Base-by-base conservation (phyloP, 2,329 filamentous ascomycete species). In the Bipolaris gigantea region DNA sequence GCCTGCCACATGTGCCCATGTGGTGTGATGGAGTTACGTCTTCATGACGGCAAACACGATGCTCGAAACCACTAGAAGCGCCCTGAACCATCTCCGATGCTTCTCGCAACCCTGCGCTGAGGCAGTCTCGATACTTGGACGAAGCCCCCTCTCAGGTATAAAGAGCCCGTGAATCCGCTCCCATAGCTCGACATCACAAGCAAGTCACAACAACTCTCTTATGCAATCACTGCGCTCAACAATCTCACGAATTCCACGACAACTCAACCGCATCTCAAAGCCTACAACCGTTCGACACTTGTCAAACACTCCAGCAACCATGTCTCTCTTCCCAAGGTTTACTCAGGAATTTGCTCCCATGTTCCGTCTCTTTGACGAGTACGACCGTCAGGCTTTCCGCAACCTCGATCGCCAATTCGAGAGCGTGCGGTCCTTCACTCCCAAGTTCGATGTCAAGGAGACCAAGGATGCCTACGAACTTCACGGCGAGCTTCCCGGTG, bases 371-470 rank as follows among this genome's bases (percentile, higher is more conserved):
- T 71, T 78, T 59, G 77, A 80, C 65, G 79, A 79, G 65, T 79
- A 77, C 58, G 76, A 79, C 57, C 71, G 72, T 27, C 65, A 67
- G 39, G 57, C 65, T 36, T 61, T 69, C 63, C 63, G 68, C 55
- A 59, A 67, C 53, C 48, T 67, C 40, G 62, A 71, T 49, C 53
- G 52, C 30, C 47, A 63, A 13, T 54, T 67, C 52, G 56, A 63
- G 39, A 60, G 45, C 39, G 62, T 81, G 43, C 79, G 78, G 42
- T 78, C 83, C 68, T 92, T 91, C 82, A 82, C 84, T 53, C 90
- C 89, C 50, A 88, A 86, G 75, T 93, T 93, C 69, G 89, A 93
- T 66, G 81, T 92, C 57, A 86, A 84, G 72, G 90, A 94, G 77
- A 83, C 82, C 11, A 81, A 82, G 56, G 76, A 84, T 5, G 73